Evolutionary conservation across 169 alveolate species (phyloP).

Genomic region (Besnoitia besnoiti): DNA sequence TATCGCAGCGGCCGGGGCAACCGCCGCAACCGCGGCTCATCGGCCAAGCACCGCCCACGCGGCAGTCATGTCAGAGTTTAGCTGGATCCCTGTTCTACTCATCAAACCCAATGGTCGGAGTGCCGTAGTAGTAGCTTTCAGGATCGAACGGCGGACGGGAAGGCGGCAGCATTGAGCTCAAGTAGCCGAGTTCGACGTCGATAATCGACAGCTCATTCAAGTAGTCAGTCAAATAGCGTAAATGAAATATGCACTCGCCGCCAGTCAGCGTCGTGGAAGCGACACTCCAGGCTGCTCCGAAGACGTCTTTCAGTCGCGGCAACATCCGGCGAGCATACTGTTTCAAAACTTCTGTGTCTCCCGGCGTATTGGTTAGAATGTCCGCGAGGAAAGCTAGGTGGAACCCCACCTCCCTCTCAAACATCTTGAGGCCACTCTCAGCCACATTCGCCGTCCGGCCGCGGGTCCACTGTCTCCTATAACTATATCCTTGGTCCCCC

Average conservation of each 20-base stretch:
- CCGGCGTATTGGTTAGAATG: background rate
- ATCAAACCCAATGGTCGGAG: background rate
- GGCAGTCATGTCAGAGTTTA: too few species aligned
- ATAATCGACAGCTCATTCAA: background rate
- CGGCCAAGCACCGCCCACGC: too few species aligned
- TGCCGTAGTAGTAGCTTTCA: background rate
- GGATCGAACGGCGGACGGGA: conserved; percentile 9
- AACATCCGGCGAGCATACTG: conserved; percentile 1
- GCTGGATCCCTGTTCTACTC: too few species aligned
- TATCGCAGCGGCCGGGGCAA: too few species aligned
- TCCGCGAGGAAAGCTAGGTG: background rate
- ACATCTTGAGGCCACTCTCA: background rate
- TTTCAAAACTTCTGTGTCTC: background rate
- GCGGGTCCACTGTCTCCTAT: too few species aligned
- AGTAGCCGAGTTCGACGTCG: background rate
- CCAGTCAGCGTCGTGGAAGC: background rate
- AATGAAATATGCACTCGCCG: background rate
- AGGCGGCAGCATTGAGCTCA: background rate
- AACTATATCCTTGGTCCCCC: background rate
- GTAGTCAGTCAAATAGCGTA: conserved; percentile 13
- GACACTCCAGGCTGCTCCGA: background rate
- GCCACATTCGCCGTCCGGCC: background rate
- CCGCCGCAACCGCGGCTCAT: too few species aligned
- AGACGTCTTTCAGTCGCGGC: background rate
- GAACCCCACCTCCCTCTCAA: background rate